Conservation (phyloP, 345 rosid species). For the Camelina neglecta region DNA sequence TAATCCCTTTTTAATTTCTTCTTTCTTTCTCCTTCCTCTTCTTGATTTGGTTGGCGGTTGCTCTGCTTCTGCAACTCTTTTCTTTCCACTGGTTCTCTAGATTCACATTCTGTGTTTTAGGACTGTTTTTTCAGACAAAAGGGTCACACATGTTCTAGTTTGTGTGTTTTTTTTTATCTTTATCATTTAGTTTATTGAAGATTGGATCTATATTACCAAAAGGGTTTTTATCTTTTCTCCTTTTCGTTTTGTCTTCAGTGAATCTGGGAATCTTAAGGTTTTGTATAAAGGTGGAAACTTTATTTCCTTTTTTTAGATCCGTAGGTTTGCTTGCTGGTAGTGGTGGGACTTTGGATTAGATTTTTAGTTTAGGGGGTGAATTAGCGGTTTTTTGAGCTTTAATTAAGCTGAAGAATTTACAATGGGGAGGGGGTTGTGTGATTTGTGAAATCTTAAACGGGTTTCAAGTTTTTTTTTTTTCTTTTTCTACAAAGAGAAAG, state of each 20-base stretch:
- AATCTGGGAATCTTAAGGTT: constrained; percentile 32
- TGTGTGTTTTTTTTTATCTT: constrained; percentile 32
- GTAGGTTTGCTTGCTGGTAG: constrained; percentile 21
- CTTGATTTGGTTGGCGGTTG: constrained; percentile 33
- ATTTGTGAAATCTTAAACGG: constrained; percentile 37
- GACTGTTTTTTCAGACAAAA: constrained; percentile 37
- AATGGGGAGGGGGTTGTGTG: constrained; percentile 30
- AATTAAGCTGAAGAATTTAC: constrained; percentile 43
- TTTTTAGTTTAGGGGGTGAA: neutral
- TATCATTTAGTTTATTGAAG: constrained; percentile 35
- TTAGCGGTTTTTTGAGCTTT: constrained; percentile 32
- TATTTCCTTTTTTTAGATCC: constrained; percentile 35
- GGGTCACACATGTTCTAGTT: constrained; percentile 25
- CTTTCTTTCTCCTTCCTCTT: constrained; percentile 11
- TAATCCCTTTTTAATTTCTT: neutral
- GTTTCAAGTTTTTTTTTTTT: constrained; percentile 5
- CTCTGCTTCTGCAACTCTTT: constrained; percentile 27
- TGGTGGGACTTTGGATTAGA: neutral
- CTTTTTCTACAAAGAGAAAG: constrained; percentile 43
- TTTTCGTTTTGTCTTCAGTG: constrained; percentile 22
- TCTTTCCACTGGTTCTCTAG: constrained; percentile 38
- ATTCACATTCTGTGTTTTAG: constrained; percentile 32
- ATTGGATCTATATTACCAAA: constrained; percentile 39
- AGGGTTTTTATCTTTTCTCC: constrained; percentile 21
- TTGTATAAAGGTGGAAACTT: constrained; percentile 41